Evolutionary conservation across 495 filamentous ascomycete species (phyloP).

Genomic region (Neurospora sp.): DNA sequence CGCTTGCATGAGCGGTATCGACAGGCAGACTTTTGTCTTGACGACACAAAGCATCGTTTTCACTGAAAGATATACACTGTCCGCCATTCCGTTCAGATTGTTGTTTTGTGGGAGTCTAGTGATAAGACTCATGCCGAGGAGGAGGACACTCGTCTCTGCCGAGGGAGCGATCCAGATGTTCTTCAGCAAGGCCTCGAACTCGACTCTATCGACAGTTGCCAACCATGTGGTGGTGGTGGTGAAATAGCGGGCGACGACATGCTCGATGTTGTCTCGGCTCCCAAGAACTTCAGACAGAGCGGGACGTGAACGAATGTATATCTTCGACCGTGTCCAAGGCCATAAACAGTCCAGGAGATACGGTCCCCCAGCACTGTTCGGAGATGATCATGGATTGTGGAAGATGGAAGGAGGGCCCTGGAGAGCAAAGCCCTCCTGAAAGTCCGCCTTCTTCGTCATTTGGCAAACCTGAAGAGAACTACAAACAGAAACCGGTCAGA

Average conservation of each 20-base stretch:
- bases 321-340: conserved; percentile 18
- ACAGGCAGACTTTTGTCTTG: conserved; percentile 13
- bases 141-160: conserved; percentile 15
- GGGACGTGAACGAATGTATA: conserved; percentile 31
- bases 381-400: conserved; percentile 6
- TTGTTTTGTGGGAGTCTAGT: conserved; percentile 7
- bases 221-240: conserved; percentile 21
- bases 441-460: conserved; percentile 15
- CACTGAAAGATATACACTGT: conserved; percentile 15
- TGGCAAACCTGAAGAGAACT: conserved; percentile 17
- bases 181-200: conserved; percentile 12
- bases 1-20: conserved; percentile 42
- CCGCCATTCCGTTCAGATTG: conserved; percentile 8
- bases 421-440: not conserved
- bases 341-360: conserved; percentile 12
- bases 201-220: conserved; percentile 13
- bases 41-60: conserved; percentile 21
- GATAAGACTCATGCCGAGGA: conserved; percentile 21
- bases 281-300: conserved; percentile 60
- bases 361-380: conserved; percentile 2
- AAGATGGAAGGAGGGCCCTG: conserved; percentile 1
- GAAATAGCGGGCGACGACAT: conserved; percentile 32
- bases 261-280: conserved; percentile 49
- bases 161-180: conserved; percentile 15
- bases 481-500: not conserved